Evolutionary conservation across 2,329 filamentous ascomycete species (phyloP), one percentile per base, ranked within the genome.

Genomic region (Colletotrichum sp.): DNA sequence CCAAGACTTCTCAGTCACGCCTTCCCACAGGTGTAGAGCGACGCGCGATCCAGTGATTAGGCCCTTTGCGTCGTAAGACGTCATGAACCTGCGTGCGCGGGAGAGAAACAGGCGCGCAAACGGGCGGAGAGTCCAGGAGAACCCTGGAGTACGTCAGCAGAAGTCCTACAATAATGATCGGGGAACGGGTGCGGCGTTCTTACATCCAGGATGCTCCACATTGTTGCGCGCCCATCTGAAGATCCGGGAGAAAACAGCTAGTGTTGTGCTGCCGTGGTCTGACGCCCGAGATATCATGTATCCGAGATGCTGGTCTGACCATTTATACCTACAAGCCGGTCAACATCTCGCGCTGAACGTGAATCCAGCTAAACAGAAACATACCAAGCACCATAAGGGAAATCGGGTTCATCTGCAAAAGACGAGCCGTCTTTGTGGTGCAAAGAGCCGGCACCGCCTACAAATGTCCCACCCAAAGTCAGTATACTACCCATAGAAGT

Each of bases 1-100:
- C 60, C 68, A 65, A 1, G 58, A 36, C 43, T 65, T 71, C 6
- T 64, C 60, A 21, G n/a, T 71, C 21, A 71, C 60, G 38, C 68
- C 68, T 21, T 57, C 63, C 68, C 68, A 71, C 36, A 65, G 5
- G 13, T 61, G 61, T 9, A 65, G 30, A 12, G 68, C 68, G 2
- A 65, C 18, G 10, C 68, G 68, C 12, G 21, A 65, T 6, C 58
- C 36, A 5, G 28, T 65, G 21, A 65, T 71, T 15, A 71, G 38
- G 21, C 58, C 15, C 5, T 24, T 15, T 8, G 15, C 30, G 4
- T 21, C 30, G 2, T 16, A 28, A 13, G 36, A 18, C 6, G 21
- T 65, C 30, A 64, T 38, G 15, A 43, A n/a, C 1, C 2, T 13
- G 3, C n/a, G 34, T 16, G 34, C 34, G 13, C 32, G 34, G 8